Evolutionary conservation across 306 rosid species (phyloP), one percentile per base, ranked within the genome.

Genomic region (Ormosia emarginata): DNA sequence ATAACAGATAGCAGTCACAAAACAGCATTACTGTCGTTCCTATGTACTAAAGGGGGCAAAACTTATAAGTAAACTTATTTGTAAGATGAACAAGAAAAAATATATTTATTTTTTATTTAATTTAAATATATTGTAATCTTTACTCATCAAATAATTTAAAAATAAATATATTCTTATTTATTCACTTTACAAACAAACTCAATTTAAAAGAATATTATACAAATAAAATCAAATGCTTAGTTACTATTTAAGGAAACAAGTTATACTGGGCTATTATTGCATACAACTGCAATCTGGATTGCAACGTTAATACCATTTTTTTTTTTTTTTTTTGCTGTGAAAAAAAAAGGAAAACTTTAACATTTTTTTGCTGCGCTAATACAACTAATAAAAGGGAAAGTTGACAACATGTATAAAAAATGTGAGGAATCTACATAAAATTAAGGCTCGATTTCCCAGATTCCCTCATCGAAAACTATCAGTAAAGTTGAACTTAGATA

Each of bases 221-320:
- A 11, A 11, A 74, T 17, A 77, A 65, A 71, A 76, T 40, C 78
- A 29, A 29, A 68, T 50, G 55, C 65, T 55, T 55, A 59, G 17
- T 71, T 15, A 78, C 79, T 50, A 71, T 72, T 75, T 57, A 43
- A 83, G 85, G 61, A 13, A 79, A 71, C 56, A 71, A 77, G 79
- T 83, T 43, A 74, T 14, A 75, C 76, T 57, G 58, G 77, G 37
- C 37, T 65, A 85, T 87, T 82, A 81, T 86, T 85, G 74, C 84
- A 77, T 76, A 72, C 84, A 85, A 13, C 82, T 15, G 83, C 85
- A 84, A 56, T 56, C 75, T 69, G 11, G 36, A 83, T 77, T 79
- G 79, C 83, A 89, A 82, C 41, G 6, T 1, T 37, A 4, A 37
- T 37, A 37, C 41, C 0, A 4, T 6, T 37, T 5, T 36, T 36